phyloP scores from a whole-genome alignment of 1,284 basidiomycete genomes.

The Sutorius eximius region DNA sequence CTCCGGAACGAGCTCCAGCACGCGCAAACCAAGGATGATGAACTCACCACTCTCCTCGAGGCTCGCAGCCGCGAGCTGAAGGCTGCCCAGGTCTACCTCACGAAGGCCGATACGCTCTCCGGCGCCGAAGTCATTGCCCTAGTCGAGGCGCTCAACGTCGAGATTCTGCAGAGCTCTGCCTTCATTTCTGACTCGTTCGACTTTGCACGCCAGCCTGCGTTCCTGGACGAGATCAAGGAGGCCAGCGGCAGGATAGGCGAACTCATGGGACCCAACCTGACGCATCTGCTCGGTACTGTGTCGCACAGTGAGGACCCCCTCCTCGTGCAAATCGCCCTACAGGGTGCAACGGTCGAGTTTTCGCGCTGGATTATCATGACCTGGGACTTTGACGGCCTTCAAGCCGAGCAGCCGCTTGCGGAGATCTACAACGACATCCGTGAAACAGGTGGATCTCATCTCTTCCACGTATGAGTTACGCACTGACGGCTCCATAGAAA shows the following conservation, averaged over 20 bases:
- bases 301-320: constrained; percentile 44
- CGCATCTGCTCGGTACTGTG: constrained; percentile 35
- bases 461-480: not conserved
- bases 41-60: constrained; percentile 40
- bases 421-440: constrained; percentile 48
- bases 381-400: constrained; percentile 50
- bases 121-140: constrained; percentile 48
- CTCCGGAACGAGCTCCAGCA: constrained; percentile 31
- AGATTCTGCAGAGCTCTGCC: constrained; percentile 50
- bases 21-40: constrained; percentile 28
- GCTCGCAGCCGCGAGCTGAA: constrained; percentile 45
- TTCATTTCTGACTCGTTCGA: constrained; percentile 48
- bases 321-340: constrained; percentile 53
- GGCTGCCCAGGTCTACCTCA: constrained; percentile 46
- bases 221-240: constrained; percentile 33
- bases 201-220: constrained; percentile 29
- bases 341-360: constrained; percentile 46
- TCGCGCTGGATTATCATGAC: constrained; percentile 46
- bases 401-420: constrained; percentile 42
- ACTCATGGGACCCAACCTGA: constrained; percentile 40
- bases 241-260: constrained; percentile 35
- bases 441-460: constrained; percentile 39
- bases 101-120: constrained; percentile 45
- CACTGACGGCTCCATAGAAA: constrained; percentile 35
- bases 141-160: constrained; percentile 47